Evolutionary conservation across 164 flowering plant genomes (phyloP).

Genomic region (Dillenia suffruticosa): DNA sequence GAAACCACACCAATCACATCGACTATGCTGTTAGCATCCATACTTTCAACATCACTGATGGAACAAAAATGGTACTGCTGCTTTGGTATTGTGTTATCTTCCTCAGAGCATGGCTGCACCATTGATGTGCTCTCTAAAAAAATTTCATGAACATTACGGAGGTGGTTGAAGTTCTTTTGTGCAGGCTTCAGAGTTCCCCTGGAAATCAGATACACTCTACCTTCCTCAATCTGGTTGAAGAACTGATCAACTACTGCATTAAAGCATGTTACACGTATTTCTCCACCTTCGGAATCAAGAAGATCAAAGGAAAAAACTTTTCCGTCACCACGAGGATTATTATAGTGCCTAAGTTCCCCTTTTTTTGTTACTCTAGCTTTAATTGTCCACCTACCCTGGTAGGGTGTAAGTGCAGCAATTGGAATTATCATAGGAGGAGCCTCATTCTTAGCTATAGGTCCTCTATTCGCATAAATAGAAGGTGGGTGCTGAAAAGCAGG

Average conservation of each 20-base stretch:
- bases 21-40: conserved; percentile 59
- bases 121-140: conserved; percentile 55
- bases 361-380: conserved; percentile 93
- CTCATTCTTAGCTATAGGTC: conserved; percentile 81
- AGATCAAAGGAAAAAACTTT: conserved; percentile 94
- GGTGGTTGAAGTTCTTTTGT: conserved; percentile 75
- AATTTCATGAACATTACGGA: conserved; percentile 74
- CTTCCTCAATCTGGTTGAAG: conserved; percentile 68
- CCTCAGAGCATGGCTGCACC: conserved; percentile 70
- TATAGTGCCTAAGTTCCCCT: conserved; percentile 69
- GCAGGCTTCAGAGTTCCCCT: conserved; percentile 79
- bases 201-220: conserved; percentile 78
- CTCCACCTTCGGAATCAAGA: conserved; percentile 92
- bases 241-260: conserved; percentile 90
- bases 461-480: conserved; percentile 70
- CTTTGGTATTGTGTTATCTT: conserved; percentile 66
- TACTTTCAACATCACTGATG: conserved; percentile 69
- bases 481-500: conserved; percentile 53
- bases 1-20: conserved; percentile 88
- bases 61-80: conserved; percentile 79
- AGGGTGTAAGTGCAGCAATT: conserved; percentile 87
- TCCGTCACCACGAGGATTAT: conserved; percentile 81
- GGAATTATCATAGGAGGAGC: conserved; percentile 77
- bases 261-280: conserved; percentile 91
- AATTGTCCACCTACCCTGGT: conserved; percentile 87